phyloP scores from a whole-genome alignment of 31 red algal genomes.

The Endocladia muricata region DNA sequence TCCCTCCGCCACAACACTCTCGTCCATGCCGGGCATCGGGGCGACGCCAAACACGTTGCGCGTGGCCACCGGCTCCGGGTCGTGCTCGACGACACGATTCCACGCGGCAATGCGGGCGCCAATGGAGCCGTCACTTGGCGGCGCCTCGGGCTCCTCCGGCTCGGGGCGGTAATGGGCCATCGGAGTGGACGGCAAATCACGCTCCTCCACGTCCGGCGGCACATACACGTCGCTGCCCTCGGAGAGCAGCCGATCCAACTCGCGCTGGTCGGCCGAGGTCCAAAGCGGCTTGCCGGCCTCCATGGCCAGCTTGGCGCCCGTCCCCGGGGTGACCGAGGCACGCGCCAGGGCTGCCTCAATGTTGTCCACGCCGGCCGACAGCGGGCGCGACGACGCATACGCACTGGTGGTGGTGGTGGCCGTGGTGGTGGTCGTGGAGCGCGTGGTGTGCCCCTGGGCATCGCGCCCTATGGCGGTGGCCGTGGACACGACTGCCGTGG shows the following conservation, averaged over 20 bases:
- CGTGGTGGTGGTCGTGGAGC: too few species aligned
- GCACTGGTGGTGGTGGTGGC: too few species aligned
- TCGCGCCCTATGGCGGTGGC: too few species aligned
- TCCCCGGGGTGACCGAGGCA: slow-evolving; percentile 33
- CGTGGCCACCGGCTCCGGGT: not conserved
- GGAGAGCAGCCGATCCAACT: slow-evolving; percentile 30
- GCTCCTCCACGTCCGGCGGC: slow-evolving; percentile 26
- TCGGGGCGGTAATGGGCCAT: not conserved
- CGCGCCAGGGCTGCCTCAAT: slow-evolving; percentile 26
- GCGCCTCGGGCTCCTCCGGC: not conserved
- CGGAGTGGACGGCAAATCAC: not conserved
- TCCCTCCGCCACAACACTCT: too few species aligned
- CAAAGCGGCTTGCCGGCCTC: slow-evolving; percentile 16
- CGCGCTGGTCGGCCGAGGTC: slow-evolving; percentile 34
- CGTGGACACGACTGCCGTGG: too few species aligned
- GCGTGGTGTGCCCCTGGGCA: too few species aligned
- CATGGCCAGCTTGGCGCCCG: slow-evolving; percentile 6
- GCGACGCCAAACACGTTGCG: too few species aligned
- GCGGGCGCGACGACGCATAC: too few species aligned
- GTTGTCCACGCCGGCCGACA: too few species aligned
- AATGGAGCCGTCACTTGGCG: too few species aligned
- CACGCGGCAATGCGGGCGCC: not conserved
- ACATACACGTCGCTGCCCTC: slow-evolving; percentile 47
- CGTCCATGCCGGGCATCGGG: too few species aligned
- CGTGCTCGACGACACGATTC: not conserved